These are phyloP conservation scores for Coix lacrymajobi DNA, from an alignment of 176 grass and related monocot species.

Conservation along the genomic window DNA sequence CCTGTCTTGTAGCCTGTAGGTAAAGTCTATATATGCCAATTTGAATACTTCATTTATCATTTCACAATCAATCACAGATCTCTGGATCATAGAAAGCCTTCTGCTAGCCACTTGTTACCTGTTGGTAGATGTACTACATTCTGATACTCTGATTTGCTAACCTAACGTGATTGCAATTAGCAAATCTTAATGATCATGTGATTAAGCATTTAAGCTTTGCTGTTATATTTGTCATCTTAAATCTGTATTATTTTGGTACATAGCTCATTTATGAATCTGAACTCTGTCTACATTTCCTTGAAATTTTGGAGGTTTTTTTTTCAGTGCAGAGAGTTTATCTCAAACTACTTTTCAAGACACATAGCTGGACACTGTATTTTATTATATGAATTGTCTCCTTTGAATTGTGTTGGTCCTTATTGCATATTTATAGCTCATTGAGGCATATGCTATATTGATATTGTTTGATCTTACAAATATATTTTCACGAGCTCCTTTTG, in stretches of 20 bases:
- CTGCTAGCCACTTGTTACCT: not conserved
- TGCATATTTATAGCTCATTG: not conserved
- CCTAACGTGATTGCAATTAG: not conserved
- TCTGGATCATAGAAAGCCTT: not conserved
- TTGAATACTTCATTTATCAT: conserved; percentile 7
- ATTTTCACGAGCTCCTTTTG: not conserved
- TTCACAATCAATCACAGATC: not conserved
- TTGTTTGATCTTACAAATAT: not conserved
- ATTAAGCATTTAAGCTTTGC: not conserved
- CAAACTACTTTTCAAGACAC: not conserved
- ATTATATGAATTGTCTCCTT: not conserved
- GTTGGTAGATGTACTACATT: not conserved
- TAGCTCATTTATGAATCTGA: not conserved
- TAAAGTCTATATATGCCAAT: not conserved
- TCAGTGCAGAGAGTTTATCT: not conserved
- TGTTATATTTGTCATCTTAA: not conserved
- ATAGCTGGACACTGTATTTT: not conserved
- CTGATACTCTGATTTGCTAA: not conserved
- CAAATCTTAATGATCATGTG: not conserved
- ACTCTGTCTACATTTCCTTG: not conserved
- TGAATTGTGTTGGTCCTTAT: not conserved
- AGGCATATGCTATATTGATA: not conserved
- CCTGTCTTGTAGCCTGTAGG: not conserved
- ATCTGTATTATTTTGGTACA: not conserved
- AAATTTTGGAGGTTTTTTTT: not conserved